These are phyloP conservation scores for Backusella tarrabulga DNA, from an alignment of 192 early-diverging fungal species.

Conservation along the genomic window DNA sequence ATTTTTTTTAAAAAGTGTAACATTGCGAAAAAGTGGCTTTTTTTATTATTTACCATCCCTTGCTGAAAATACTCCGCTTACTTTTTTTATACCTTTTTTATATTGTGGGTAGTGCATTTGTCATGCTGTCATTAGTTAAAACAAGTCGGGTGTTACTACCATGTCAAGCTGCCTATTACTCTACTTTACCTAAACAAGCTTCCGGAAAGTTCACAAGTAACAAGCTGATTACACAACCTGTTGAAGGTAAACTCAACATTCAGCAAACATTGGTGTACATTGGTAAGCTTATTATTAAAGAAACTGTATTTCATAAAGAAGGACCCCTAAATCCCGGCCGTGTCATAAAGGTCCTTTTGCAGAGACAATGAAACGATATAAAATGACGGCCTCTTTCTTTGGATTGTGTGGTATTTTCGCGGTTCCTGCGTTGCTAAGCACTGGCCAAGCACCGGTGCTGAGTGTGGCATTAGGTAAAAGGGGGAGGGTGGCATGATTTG, in stretches of 20 bases:
- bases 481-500: not conserved
- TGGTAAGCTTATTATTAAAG: conserved; percentile 2
- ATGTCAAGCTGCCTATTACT: conserved; percentile 4
- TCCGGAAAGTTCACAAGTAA: conserved; percentile 32
- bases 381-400: conserved; percentile 38
- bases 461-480: conserved; percentile 30
- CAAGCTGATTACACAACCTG: conserved; percentile 12
- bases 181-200: conserved; percentile 29
- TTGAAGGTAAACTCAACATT: conserved; percentile 1
- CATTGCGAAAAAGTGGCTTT: not conserved
- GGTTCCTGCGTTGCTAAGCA: conserved; percentile 31
- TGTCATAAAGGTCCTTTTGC: conserved; percentile 29
- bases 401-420: conserved; percentile 34
- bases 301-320: too few species aligned
- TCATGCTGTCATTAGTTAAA: not conserved
- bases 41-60: not conserved
- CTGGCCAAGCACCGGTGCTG: conserved; percentile 25
- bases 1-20: not conserved
- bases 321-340: not conserved
- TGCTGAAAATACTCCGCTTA: not conserved
- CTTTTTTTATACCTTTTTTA: not conserved
- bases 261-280: conserved; percentile 35
- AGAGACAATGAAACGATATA: conserved; percentile 34
- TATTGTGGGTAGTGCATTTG: not conserved
- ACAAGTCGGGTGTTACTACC: not conserved